Percentiles rank a stretch among this genome's conserved stretches.
These are phyloP conservation scores for Kitagawia praeruptora DNA, from an alignment of 129 eudicot species.

Conservation along the genomic window DNA sequence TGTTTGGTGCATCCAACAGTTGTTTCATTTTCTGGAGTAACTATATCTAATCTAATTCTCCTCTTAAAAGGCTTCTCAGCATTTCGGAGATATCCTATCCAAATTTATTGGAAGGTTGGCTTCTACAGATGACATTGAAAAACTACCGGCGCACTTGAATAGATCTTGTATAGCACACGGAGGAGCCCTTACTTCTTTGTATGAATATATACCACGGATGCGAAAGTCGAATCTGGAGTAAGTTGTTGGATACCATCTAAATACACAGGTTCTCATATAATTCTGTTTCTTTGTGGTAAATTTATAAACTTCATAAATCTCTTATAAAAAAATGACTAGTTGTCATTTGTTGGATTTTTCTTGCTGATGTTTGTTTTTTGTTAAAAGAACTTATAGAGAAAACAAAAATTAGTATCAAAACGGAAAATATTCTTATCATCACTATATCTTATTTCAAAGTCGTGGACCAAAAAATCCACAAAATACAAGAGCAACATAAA, in stretches of 20 bases:
- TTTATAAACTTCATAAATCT: neutral
- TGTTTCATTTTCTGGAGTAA: neutral
- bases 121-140: conserved; percentile 34
- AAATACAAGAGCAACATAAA: too few relatives aligned
- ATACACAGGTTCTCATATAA: neutral
- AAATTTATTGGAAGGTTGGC: conserved; percentile 69
- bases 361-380: neutral
- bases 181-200: conserved; percentile 71
- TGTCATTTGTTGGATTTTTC: neutral
- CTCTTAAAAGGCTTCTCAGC: conserved; percentile 80
- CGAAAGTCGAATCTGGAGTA: conserved; percentile 57
- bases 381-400: neutral
- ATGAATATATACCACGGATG: conserved; percentile 87
- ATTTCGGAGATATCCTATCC: conserved; percentile 87
- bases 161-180: conserved; percentile 83
- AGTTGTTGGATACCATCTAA: conserved; percentile 17
- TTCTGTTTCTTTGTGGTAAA: conserved; percentile 9
- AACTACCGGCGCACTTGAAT: conserved; percentile 61
- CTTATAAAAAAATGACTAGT: neutral
- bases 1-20: neutral
- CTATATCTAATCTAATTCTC: neutral
- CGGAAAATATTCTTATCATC: too few relatives aligned
- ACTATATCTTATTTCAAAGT: too few relatives aligned
- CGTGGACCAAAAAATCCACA: too few relatives aligned
- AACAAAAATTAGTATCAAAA: too few relatives aligned